Conservation (phyloP, 83 land plant genomes). For the Picea engelmannii region DNA sequence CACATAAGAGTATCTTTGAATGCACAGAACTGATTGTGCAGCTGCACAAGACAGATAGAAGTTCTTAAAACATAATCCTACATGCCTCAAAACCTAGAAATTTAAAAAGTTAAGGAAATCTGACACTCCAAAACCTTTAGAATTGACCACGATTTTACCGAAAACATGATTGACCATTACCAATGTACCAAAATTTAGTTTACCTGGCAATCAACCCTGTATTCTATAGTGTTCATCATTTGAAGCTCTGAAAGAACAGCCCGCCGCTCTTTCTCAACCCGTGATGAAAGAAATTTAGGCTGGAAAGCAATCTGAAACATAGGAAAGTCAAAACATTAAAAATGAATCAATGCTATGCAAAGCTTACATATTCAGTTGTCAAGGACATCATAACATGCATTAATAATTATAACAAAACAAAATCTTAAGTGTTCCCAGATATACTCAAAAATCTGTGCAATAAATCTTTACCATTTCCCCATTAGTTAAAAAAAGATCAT, state of each 20-base stretch:
- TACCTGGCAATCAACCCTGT: constrained; percentile 98
- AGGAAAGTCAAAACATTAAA: neutral
- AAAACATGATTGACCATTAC: neutral
- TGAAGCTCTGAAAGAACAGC: constrained; percentile 97
- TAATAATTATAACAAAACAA: neutral
- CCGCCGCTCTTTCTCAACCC: constrained; percentile 93
- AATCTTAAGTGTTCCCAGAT: neutral
- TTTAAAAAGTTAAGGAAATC: neutral
- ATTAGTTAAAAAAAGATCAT: neutral
- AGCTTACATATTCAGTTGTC: neutral
- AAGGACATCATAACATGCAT: neutral
- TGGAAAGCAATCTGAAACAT: constrained; percentile 86
- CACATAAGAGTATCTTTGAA: neutral
- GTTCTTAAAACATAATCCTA: no score
- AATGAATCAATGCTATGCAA: neutral
- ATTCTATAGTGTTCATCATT: constrained; percentile 99
- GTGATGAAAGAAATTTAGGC: constrained; percentile 93
- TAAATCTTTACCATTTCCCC: neutral
- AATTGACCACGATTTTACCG: neutral
- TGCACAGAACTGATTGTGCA: neutral
- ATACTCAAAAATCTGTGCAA: neutral
- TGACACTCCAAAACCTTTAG: no score
- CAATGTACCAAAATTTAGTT: neutral
- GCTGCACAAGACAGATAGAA: neutral
- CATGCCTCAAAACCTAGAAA: no score